Evolutionary conservation across 2,329 filamentous ascomycete species (phyloP), one percentile per base, ranked within the genome.

Genomic region (Colletotrichum sp.): DNA sequence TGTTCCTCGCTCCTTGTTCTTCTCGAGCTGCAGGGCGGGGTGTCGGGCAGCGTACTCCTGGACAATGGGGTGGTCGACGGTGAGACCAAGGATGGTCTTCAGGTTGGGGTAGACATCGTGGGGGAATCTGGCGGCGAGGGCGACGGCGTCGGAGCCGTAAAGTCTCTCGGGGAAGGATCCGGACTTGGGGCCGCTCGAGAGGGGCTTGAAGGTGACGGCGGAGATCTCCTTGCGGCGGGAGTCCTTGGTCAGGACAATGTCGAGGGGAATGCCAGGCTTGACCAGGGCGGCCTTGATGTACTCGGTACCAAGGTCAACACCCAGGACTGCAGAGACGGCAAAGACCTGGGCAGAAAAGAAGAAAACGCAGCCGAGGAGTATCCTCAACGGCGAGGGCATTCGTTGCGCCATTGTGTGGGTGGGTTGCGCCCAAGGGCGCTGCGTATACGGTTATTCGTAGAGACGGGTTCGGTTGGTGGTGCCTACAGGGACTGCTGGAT

Each of bases 201-300:
- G 90, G 49, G 96, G 95, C 87, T 99, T 99, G 88, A 99, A 99
- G 59, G 95, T 94, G 80, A 99, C 93, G 57, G 96, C 96, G 3
- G 96, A 95, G 28, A 91, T 92, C 85, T 99, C 97, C 89, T 99
- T 99, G 82, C 97, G 94, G 85, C 98, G 95, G 34, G 97, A 98
- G 87, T 99, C 97, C 85, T 99, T 99, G 34, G 96, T 98, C 72
- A 98, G 91, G 84, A 99, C 96, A 79, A 99, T 99, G 80, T 99
- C 97, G 83, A 99, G 95, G 13, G 97, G 97, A 68, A 98, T 96
- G 77, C 97, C 97, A 3, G 97, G 97, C 87, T 99, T 99, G 77
- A 99, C 96, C 57, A 99, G 92, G 16, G 95, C 93, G 32, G 96
- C 96, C 88, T 99, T 99, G 88, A 99, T 95, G 87, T 98, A 98